Percentiles rank a stretch among this genome's conserved stretches.
phyloP scores from a whole-genome alignment of 352 stramenopile species.

The Phytopythium aichiense region DNA sequence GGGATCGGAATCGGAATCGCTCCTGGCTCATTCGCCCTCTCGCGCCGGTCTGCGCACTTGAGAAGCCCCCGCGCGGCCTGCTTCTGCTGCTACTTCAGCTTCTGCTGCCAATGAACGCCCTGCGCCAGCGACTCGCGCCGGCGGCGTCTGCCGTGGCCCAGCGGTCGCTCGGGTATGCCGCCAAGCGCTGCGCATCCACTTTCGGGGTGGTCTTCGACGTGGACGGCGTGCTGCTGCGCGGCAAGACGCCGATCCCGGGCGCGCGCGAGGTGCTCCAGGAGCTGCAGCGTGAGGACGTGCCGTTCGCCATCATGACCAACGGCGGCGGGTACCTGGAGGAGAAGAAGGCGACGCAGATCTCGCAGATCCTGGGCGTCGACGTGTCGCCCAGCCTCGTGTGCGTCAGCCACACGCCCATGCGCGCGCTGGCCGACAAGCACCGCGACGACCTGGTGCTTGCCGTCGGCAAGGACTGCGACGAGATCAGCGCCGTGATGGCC shows the following conservation, averaged over 20 bases:
- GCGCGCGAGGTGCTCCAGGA: conserved; percentile 67
- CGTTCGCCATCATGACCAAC: conserved; percentile 86
- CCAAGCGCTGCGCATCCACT: conserved; percentile 24
- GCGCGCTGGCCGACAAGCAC: conserved; percentile 55
- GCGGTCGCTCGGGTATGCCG: background rate
- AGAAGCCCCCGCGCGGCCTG: background rate
- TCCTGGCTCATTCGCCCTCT: background rate
- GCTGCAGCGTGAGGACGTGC: conserved; percentile 49
- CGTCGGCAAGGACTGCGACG: conserved; percentile 72
- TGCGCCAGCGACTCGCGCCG: conserved; percentile 9
- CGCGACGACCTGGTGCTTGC: conserved; percentile 70
- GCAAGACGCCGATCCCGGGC: conserved; percentile 66
- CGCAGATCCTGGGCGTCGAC: conserved; percentile 56
- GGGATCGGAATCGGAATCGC: background rate
- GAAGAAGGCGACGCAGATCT: conserved; percentile 73
- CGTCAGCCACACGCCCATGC: conserved; percentile 85
- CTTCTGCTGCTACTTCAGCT: background rate
- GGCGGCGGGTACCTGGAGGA: conserved; percentile 73
- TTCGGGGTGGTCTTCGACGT: conserved; percentile 85
- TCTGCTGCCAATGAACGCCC: conserved; percentile 13
- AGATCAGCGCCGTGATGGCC: conserved; percentile 58
- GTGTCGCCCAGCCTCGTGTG: conserved; percentile 48
- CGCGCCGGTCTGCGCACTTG: background rate
- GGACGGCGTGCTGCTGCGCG: conserved; percentile 74
- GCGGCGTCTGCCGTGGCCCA: background rate